Evolutionary conservation across 495 filamentous ascomycete genomes (phyloP), one percentile per base, ranked within the genome.

Genomic region (Aspergillus bridgeri): DNA sequence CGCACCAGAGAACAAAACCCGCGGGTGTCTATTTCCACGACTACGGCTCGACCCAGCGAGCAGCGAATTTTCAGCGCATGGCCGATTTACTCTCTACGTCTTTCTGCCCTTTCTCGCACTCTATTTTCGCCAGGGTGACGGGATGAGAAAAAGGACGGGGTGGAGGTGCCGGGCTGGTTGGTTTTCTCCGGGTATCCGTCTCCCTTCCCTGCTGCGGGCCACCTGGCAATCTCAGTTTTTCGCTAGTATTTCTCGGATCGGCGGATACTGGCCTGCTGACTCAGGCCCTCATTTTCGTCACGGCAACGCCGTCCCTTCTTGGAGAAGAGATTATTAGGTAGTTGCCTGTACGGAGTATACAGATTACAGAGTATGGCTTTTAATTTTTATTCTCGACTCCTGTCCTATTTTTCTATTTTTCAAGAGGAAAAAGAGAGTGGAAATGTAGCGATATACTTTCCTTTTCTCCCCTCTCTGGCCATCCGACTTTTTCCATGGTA

Each of bases 281-380:
- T 74, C 69, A 76, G 54, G 23, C 53, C 66, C 69, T 66, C 60
- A 60, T 60, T 70, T 74, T 74, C 69, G 69, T 73, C 67, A 69
- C 66, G 64, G 73, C 71, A 74, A 48, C 57, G 11, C 6, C 33
- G 9, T 13, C 17, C 9, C 33, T 38, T 38, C 11, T 9, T 29
- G 25, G 25, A 27, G 4, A 4, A 9, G 27, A 29, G 27, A 29
- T 9, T 9, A 15, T 18, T 8, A 3, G 13, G n/a, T 46, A n/a
- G n/a, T n/a, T n/a, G n/a, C n/a, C n/a, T n/a, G n/a, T n/a, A n/a
- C n/a, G n/a, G n/a, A n/a, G n/a, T n/a, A n/a, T n/a, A n/a, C n/a
- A n/a, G n/a, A n/a, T n/a, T n/a, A n/a, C n/a, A n/a, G n/a, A n/a
- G n/a, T n/a, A 45, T 45, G 17, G 15, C 43, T 20, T n/a, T 45